These are phyloP conservation scores for Combretum micranthum DNA, from an alignment of 345 rosid genomes.

Conservation along the genomic window DNA sequence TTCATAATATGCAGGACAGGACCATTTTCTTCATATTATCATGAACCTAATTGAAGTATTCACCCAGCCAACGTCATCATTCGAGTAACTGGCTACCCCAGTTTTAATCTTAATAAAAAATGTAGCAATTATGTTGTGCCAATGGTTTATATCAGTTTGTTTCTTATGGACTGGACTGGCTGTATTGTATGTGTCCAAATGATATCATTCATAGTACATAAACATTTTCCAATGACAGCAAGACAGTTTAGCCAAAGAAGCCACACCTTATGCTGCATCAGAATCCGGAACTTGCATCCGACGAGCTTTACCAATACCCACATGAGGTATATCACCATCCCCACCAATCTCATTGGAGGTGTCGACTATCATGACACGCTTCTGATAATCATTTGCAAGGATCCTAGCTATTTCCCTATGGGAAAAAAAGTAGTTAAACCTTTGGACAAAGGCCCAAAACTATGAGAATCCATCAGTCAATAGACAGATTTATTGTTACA, in stretches of 20 bases:
- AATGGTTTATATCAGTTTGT: too few relatives aligned
- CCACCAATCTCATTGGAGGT: constrained; percentile 97
- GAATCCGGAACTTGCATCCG: constrained; percentile 92
- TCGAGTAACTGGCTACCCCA: not conserved
- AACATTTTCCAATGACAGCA: too few relatives aligned
- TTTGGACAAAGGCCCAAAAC: not conserved
- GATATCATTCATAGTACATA: too few relatives aligned
- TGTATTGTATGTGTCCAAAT: too few relatives aligned
- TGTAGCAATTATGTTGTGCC: too few relatives aligned
- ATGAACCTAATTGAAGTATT: too few relatives aligned
- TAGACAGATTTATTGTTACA: too few relatives aligned
- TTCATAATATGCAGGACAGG: too few relatives aligned
- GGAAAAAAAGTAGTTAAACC: not conserved
- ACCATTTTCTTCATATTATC: too few relatives aligned
- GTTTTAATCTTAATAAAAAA: too few relatives aligned
- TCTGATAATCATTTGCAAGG: constrained; percentile 81
- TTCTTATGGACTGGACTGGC: too few relatives aligned
- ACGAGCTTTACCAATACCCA: constrained; percentile 87
- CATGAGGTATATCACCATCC: constrained; percentile 95
- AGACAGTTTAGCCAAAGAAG: not conserved
- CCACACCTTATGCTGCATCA: constrained; percentile 82
- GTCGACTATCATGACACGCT: constrained; percentile 92
- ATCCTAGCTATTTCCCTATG: constrained; percentile 83
- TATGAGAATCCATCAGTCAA: too few relatives aligned
- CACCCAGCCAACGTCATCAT: not conserved